Evolutionary conservation across 2,329 filamentous ascomycete species (phyloP), one percentile per base, ranked within the genome.

Genomic region (Neophaeococcomyces aloes): DNA sequence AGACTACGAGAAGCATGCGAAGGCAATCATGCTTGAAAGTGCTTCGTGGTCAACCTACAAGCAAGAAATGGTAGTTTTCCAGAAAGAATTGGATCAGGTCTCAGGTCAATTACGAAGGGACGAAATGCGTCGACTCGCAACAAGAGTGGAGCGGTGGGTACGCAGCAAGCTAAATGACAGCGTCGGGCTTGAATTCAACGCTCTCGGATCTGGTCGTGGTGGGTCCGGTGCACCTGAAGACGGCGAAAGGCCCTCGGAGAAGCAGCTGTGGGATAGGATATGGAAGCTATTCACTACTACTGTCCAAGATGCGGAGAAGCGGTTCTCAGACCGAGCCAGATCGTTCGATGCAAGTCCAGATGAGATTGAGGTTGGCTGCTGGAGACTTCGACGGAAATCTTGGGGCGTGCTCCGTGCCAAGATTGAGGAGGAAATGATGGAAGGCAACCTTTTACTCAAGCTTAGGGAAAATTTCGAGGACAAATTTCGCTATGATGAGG

Each of bases 391-490:
- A 47, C 79, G 89, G 51, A 96, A 96, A 72, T 91, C 86, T 49
- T 98, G 91, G 91, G 81, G 81, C 31, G 88, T 89, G 11, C 71
- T 98, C 48, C 78, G 86, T 35, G 81, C 86, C 47, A 91, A 86
- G 69, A 83, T 98, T 49, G 89, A 96, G 29, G 91, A 98, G 59
- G 91, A 98, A 65, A 86, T 95, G 59, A 94, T 94, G 79, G 91
- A 96, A 66, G 89, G 89, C 57, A 98, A 96, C 59, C 79, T 98
- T 42, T 70, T 96, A 27, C 72, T 96, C 54, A 98, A 98, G 70
- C 76, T 98, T 40, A 79, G 91, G 29, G 91, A 98, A 64, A 96
- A 95, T 68, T 98, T 98, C 54, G 91, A 98, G 65, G 91, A 98
- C 68, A 95, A 94, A 65, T 98, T 98, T 75, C 82, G 91, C 51